Evolutionary conservation across 176 grass and related monocot genomes (phyloP).

Genomic region (Calamus simplicifolius): DNA sequence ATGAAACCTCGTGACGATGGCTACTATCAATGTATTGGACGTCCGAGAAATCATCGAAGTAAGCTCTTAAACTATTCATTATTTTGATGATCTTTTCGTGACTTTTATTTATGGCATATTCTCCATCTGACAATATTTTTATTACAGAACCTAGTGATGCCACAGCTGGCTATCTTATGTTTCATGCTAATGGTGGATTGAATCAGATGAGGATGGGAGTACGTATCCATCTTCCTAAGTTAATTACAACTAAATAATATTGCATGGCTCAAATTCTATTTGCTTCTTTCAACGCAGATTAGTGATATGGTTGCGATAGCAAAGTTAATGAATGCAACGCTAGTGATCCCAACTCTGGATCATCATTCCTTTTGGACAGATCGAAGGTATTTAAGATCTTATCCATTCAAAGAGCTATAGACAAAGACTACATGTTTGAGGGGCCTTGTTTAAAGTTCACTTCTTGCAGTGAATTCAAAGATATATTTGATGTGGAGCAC

Average conservation of each 20-base stretch:
- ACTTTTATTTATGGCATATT: too few species aligned
- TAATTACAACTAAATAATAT: too few species aligned
- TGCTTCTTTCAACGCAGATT: slow-evolving; percentile 43
- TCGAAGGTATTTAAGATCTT: slow-evolving; percentile 27
- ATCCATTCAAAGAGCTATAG: too few species aligned
- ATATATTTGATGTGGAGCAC: slow-evolving; percentile 85
- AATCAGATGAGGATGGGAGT: slow-evolving; percentile 90
- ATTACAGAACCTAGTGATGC: slow-evolving; percentile 24
- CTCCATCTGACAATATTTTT: too few species aligned
- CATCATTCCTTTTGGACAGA: slow-evolving; percentile 84
- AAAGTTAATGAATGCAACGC: slow-evolving; percentile 73
- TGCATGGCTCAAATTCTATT: background rate
- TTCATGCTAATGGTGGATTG: slow-evolving; percentile 65
- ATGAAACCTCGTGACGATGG: slow-evolving; percentile 29
- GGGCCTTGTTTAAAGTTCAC: background rate
- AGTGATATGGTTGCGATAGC: slow-evolving; percentile 79
- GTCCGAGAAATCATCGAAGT: slow-evolving; percentile 37
- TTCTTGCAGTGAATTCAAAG: slow-evolving; percentile 73
- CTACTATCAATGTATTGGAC: slow-evolving; percentile 48
- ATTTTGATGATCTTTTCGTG: background rate
- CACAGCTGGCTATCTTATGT: slow-evolving; percentile 52
- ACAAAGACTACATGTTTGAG: too few species aligned
- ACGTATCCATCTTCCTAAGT: background rate
- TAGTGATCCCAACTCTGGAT: slow-evolving; percentile 69
- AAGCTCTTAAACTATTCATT: background rate